Conservation (phyloP, 768 basidiomycete species). For the Pisolithus tinctorius region DNA sequence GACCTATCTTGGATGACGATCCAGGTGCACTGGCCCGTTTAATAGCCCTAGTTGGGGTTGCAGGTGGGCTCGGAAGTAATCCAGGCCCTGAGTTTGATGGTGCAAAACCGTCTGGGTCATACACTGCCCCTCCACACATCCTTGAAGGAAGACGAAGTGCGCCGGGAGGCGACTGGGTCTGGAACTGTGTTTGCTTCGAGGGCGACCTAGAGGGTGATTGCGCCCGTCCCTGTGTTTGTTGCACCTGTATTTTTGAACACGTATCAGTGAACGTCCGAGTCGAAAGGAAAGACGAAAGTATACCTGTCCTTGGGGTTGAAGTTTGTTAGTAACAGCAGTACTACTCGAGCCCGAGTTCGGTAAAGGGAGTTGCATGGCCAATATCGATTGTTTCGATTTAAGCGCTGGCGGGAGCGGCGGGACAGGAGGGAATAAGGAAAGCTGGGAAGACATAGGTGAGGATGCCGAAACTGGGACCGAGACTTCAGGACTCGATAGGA, state of each 20-base stretch:
- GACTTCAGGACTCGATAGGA: not conserved
- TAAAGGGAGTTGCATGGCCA: slow-evolving; percentile 1
- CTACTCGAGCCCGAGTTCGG: slow-evolving; percentile 8
- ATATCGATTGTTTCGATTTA: slow-evolving; percentile 10
- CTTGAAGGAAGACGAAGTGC: slow-evolving; percentile 27
- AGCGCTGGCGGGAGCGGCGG: slow-evolving; percentile 14
- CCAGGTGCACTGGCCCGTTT: slow-evolving; percentile 3
- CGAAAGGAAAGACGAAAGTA: not conserved
- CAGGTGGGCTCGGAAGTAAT: slow-evolving; percentile 23
- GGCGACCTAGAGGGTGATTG: not conserved
- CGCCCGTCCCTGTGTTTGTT: not conserved
- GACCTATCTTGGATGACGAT: slow-evolving; percentile 6
- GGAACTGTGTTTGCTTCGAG: not conserved
- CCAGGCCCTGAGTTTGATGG: not conserved
- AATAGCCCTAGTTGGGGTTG: slow-evolving; percentile 18
- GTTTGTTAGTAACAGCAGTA: slow-evolving; percentile 7
- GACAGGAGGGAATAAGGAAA: slow-evolving; percentile 22
- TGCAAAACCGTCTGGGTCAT: slow-evolving; percentile 7
- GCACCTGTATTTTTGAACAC: not conserved
- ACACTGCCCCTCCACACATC: slow-evolving; percentile 22
- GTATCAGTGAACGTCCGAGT: not conserved
- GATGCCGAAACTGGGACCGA: not conserved
- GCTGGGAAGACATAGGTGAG: not conserved
- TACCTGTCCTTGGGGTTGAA: slow-evolving; percentile 2
- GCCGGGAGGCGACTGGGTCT: slow-evolving; percentile 19